These are phyloP conservation scores for Phytomonas francai DNA, from an alignment of 208 protist genomes.

Conservation along the genomic window DNA sequence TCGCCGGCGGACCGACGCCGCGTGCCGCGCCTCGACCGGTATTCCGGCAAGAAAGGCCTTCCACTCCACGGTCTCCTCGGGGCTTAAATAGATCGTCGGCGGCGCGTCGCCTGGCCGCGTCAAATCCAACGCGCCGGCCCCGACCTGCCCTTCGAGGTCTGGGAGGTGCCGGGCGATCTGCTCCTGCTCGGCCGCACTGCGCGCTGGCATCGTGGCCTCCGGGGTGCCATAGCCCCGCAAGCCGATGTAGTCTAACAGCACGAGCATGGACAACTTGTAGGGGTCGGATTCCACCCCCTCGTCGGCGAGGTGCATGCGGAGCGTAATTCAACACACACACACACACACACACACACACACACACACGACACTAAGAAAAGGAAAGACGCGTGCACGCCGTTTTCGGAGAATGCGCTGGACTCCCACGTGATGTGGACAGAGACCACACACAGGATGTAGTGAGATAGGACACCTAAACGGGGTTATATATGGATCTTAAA, in stretches of 20 bases:
- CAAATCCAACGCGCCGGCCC: too few relatives aligned
- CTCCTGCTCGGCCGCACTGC: conserved; percentile 16
- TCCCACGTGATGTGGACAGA: too few relatives aligned
- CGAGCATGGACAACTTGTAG: conserved; percentile 61
- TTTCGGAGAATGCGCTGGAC: too few relatives aligned
- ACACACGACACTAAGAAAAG: conserved; percentile 2
- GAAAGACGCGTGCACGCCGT: neutral
- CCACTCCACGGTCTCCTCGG: conserved; percentile 62
- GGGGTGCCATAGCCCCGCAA: conserved; percentile 41
- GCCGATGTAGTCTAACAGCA: conserved; percentile 42
- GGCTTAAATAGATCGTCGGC: conserved; percentile 48
- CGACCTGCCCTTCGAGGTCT: conserved; percentile 6
- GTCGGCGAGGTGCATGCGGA: neutral
- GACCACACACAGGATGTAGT: too few relatives aligned
- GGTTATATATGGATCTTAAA: too few relatives aligned
- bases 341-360: too few relatives aligned
- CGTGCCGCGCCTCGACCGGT: conserved; percentile 23
- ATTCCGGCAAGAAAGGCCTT: conserved; percentile 36
- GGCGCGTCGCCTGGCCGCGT: conserved; percentile 6
- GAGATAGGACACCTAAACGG: too few relatives aligned
- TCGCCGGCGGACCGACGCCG: conserved; percentile 43
- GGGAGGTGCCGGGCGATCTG: conserved; percentile 19
- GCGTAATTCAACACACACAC: too few relatives aligned
- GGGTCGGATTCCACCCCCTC: conserved; percentile 14
- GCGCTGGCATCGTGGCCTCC: conserved; percentile 27